phyloP scores from a whole-genome alignment of 1,139 yeast genomes.

The Yamadazyma triangularis region DNA sequence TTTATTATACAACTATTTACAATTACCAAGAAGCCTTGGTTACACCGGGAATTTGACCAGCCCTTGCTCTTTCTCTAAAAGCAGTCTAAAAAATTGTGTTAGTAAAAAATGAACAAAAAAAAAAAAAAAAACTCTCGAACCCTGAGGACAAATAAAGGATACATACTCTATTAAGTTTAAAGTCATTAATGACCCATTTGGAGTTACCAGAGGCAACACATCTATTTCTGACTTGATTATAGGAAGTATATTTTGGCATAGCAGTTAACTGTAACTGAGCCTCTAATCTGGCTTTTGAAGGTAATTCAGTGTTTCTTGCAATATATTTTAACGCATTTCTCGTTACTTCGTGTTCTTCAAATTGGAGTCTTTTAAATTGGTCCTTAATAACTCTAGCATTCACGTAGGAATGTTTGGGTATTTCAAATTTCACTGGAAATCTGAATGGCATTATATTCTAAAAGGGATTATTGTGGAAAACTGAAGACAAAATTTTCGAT shows the following conservation, averaged over 20 bases:
- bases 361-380: conserved; percentile 83
- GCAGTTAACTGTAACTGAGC: conserved; percentile 89
- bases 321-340: conserved; percentile 83
- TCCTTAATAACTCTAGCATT: conserved; percentile 83
- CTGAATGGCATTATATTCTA: conserved; percentile 31
- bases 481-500: no score
- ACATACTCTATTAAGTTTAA: conserved; percentile 73
- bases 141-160: conserved; percentile 29
- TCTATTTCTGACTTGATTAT: conserved; percentile 74
- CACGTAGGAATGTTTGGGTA: conserved; percentile 38
- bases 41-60: conserved; percentile 90
- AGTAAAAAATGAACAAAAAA: conserved; percentile 13
- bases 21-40: conserved; percentile 87
- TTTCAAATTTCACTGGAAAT: conserved; percentile 41
- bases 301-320: conserved; percentile 85
- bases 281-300: conserved; percentile 84
- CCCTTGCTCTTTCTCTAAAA: conserved; percentile 84
- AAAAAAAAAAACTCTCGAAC: conserved; percentile 1
- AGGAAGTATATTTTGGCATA: conserved; percentile 87
- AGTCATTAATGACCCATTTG: conserved; percentile 74
- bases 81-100: conserved; percentile 40
- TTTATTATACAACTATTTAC: conserved; percentile 2
- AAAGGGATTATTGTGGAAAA: no score
- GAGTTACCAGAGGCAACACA: conserved; percentile 90
- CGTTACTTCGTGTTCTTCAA: conserved; percentile 83